Evolutionary conservation across 2,329 filamentous ascomycete species (phyloP).

Genomic region (Monilinia fructicola): DNA sequence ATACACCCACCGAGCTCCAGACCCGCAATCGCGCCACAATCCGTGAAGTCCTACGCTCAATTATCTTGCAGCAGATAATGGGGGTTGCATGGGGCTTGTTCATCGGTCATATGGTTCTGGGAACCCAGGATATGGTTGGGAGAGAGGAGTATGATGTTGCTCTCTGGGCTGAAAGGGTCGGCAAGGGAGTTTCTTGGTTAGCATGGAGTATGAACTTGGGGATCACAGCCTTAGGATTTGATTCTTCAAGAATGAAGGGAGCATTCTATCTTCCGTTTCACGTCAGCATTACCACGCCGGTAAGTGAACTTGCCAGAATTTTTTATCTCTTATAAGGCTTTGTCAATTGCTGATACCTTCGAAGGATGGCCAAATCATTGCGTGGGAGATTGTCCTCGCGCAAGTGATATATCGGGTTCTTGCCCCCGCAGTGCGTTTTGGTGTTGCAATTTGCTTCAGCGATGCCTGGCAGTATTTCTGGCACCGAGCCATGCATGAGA

Average conservation of each 20-base stretch:
- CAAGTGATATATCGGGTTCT: slow-evolving; percentile 56
- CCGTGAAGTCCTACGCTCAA: slow-evolving; percentile 56
- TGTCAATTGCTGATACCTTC: background rate
- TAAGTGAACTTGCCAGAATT: background rate
- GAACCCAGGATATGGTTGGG: slow-evolving; percentile 12
- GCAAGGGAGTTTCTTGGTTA: background rate
- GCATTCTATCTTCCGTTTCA: slow-evolving; percentile 10
- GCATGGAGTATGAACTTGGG: background rate
- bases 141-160: slow-evolving; percentile 16
- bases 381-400: background rate
- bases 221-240: background rate
- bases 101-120: slow-evolving; percentile 3
- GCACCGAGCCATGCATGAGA: slow-evolving; percentile 91
- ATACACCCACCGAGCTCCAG: slow-evolving; percentile 84
- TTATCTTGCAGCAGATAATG: slow-evolving; percentile 3
- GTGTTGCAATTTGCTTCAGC: slow-evolving; percentile 68
- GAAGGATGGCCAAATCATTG: slow-evolving; percentile 9
- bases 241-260: background rate
- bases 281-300: background rate
- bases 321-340: background rate
- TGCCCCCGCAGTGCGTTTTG: slow-evolving; percentile 73
- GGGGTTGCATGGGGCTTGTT: slow-evolving; percentile 6
- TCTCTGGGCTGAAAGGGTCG: background rate
- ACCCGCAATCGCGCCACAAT: slow-evolving; percentile 83
- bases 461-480: slow-evolving; percentile 97